Base-by-base conservation (phyloP, 257 asterid genomes). In the Buddleja alternifolia region DNA sequence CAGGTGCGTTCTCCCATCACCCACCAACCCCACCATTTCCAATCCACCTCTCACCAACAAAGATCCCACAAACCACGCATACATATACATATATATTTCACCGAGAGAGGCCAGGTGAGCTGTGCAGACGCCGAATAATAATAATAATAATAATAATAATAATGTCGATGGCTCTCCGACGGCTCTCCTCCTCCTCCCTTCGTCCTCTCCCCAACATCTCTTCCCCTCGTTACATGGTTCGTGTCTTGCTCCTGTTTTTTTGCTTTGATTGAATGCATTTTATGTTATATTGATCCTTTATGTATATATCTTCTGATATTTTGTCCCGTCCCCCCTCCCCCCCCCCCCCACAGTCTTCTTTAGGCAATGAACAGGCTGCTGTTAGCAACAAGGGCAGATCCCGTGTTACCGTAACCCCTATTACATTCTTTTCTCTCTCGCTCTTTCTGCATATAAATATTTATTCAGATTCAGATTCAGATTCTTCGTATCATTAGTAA, bases 91-190 rank as follows among this genome's bases (percentile, higher is more conserved):
- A n/a, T 23, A 60, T 37, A 54, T 51, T 29, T 19, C 3, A 39
- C 54, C 63, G 7, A 2, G 10, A n/a, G 3, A 1, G 63, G 16
- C 10, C 10, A 14, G 4, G 7, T 8, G 11, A 10, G 40, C 11
- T 37, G 48, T n/a, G 42, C 57, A 56, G 54, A 50, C 20, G 8
- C 63, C 8, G 34, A 46, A 20, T n/a, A n/a, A n/a, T n/a, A n/a
- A n/a, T n/a, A n/a, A n/a, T n/a, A n/a, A n/a, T n/a, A n/a, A n/a
- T n/a, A n/a, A n/a, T n/a, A 0, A 6, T 16, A 36, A 34, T 78
- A 36, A 79, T 79, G 81, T 82, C 87, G 84, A 81, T 86, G 83
- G 96, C 96, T 55, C 78, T 92, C 75, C 96, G 97, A 42, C 79
- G 89, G 54, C 69, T 87, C 70, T 85, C 88, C 48, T 71, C 81